Evolutionary conservation across 371 early-diverging fungal species (phyloP), one percentile per base, ranked within the genome.

Genomic region (Dinochytrium kinnereticum): DNA sequence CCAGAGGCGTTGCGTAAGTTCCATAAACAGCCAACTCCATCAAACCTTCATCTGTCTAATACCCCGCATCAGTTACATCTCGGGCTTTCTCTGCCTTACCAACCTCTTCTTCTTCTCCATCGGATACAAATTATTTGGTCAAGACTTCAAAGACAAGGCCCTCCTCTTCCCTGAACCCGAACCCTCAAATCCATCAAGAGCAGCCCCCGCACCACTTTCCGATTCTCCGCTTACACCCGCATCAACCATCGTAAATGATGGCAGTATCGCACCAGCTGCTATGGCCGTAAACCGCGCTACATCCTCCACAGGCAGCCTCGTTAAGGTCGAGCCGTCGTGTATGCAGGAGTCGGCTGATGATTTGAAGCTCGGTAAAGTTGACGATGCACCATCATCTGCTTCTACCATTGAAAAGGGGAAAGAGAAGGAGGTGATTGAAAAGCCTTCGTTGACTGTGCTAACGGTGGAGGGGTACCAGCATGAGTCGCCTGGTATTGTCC

Each of bases 91-190:
- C 7, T 68, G 61, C 59, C 69, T 81, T 37, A 68, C 70, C 30
- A 81, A 78, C 51, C 21, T 81, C 30, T 78, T 70, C 69, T 78
- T 74, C 53, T 78, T 76, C 75, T 70, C 75, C 3, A 50, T 81
- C 37, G 81, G 78, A 5, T 78, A 51, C 61, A 64, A 68, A 26
- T 44, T 39, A 10, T 73, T 81, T 50, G 81, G 75, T 1, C 57
- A 73, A 38, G 81, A 81, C 69, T 76, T 71, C 44, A 44, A 44
- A 44, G 44, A 44, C 44, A 44, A 44, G 44, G 44, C 44, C 44
- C 44, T 44, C 19, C 44, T 44, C 19, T n/a, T n/a, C n/a, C n/a
- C n/a, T n/a, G 44, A 44, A 44, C 44, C 44, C 44, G 44, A 44
- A n/a, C n/a, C n/a, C n/a, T n/a, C 44, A 19, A 44, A 7, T 13